phyloP scores from a whole-genome alignment of 108 stramenopile genomes.

The Skeletonema menzelii region DNA sequence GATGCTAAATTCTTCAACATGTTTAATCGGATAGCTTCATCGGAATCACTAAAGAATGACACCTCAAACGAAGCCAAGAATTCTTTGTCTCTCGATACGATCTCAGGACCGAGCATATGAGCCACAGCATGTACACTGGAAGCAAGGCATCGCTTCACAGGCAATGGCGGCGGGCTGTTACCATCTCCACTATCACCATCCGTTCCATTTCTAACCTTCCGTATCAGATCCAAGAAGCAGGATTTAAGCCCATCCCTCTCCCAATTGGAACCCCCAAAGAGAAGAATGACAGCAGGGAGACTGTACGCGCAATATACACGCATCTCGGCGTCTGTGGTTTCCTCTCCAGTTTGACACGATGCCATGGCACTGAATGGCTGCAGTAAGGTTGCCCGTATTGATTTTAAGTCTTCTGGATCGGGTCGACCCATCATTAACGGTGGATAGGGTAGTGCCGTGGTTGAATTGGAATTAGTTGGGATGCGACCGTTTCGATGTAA shows the following conservation, averaged over 20 bases:
- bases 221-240: conserved; percentile 82
- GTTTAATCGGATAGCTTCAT: conserved; percentile 94
- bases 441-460: conserved; percentile 19
- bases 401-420: conserved; percentile 63
- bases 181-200: conserved; percentile 14
- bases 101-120: conserved; percentile 74
- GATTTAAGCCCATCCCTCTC: conserved; percentile 77
- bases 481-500: conserved; percentile 39
- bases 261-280: conserved; percentile 82
- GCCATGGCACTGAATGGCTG: conserved; percentile 86
- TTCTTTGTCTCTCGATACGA: conserved; percentile 37
- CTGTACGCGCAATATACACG: conserved; percentile 94
- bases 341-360: conserved; percentile 70
- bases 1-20: conserved; percentile 82
- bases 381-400: conserved; percentile 64
- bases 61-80: conserved; percentile 67
- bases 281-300: conserved; percentile 94
- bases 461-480: conserved; percentile 11
- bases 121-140: conserved; percentile 94
- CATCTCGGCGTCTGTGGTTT: conserved; percentile 91
- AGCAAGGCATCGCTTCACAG: conserved; percentile 88
- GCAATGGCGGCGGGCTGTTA: conserved; percentile 55
- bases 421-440: conserved; percentile 45
- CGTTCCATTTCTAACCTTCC: conserved; percentile 21
- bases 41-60: conserved; percentile 87